Base-by-base conservation (phyloP, 1,139 yeast genomes). In the Saccharomyces hybrid region DNA sequence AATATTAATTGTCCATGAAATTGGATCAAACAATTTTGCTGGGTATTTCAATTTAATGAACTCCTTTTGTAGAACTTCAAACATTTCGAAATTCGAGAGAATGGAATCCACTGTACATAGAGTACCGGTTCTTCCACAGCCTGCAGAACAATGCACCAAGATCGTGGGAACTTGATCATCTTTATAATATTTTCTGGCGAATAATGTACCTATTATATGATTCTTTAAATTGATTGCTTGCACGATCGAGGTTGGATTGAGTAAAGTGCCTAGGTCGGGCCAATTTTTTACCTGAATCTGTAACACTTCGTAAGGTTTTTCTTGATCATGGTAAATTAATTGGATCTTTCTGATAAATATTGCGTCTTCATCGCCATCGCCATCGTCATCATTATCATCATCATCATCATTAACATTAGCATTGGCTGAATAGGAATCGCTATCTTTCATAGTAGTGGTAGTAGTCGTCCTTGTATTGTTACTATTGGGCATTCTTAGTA, bases 81-180 rank as follows among this genome's bases (percentile, higher is more conserved):
- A 58, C n/a, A 60, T 63, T 31, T 62, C 57, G 16, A 66, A 56
- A 54, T 67, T 64, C n/a, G 72, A 68, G 19, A 73, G 59, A 12
- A 72, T 66, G 1, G 75, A 76, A 67, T 88, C 96, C 29, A 87
- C 77, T 0, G 93, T 77, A 61, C 93, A 86, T 62, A 87, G 84
- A 1, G 95, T 86, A 0, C 96, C 96, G 0, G 96, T 88, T 59
- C 96, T 79, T 2, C 96, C 96, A 71, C 96, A 88, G 0, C 96
- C 96, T 0, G 96, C 96, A 4, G 91, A 83, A 68, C 96, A 88
- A 69, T 88, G 96, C 7, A 88, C 88, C 31, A 87, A 67, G 0
- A 84, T 77, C 1, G 84, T 81, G 1, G 70, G 67, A 6, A 62
- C 52, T 27, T 57, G 51, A 52, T 72, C 69, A 31, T 65, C 61